Base-by-base conservation (phyloP, 208 protist species). In the Porcisia hertigi region DNA sequence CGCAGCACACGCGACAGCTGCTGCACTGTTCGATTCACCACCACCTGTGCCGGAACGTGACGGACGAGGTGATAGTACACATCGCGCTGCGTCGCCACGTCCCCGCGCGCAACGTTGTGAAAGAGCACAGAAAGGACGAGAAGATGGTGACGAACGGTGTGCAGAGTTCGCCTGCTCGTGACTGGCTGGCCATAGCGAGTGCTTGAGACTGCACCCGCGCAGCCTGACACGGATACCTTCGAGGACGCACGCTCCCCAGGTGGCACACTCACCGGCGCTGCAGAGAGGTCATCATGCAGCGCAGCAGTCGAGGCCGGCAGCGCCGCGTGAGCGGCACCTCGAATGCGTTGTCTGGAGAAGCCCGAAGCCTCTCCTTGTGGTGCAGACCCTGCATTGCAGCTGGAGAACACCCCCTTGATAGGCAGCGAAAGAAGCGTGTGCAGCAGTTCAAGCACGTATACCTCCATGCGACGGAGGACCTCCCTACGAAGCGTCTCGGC, bases 61-160 rank as follows among this genome's bases (percentile, higher is more conserved):
- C 89, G 85, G 12, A 89, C 71, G 18, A 97, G 82, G 66, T 88
- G 90, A 76, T 97, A 97, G 75, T 93, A 97, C 14, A 97, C 72
- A 72, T 95, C 91, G 1, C 92, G 90, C 72, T 97, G 92, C 5
- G 92, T 94, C 58, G 81, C 79, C 34, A 91, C 83, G 20, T 84
- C 34, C 47, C 85, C 81, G 9, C 39, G 60, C 39, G 78, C 69
- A 20, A 91, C 64, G 76, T 93, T 90, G 3, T 36, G 5, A 73
- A 87, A 88, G 23, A 96, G 80, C 30, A 85, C 20, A 1, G 67
- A 47, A 11, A 96, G 76, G 1, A 94, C 77, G 7, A 93, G 76
- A 39, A 94, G 72, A 55, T 91, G 81, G 1, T 83, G 54, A 9
- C 80, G 79, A 16, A 53, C 57, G 4, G 60, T 69, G 20, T 76